Percentiles rank a stretch among this genome's conserved stretches.
phyloP scores from a whole-genome alignment of 2,329 filamentous ascomycete species.

The Cephalotrichum gorgonifer region DNA sequence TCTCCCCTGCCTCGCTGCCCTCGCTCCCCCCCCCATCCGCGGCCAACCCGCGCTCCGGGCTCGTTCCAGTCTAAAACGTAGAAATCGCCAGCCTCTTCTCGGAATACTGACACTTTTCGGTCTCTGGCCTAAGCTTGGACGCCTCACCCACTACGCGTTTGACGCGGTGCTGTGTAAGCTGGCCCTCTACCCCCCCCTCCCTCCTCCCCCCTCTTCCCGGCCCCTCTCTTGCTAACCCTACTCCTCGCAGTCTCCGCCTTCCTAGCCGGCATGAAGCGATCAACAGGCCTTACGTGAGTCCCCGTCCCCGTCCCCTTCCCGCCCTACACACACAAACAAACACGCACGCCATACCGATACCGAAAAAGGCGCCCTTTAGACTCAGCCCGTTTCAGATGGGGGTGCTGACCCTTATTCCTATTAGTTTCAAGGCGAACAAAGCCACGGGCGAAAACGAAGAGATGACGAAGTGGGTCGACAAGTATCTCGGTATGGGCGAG shows the following conservation, averaged over 20 bases:
- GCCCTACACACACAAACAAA: background rate
- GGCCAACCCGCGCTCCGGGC: background rate
- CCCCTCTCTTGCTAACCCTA: background rate
- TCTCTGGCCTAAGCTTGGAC: constrained; percentile 73
- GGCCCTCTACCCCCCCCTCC: constrained; percentile 1
- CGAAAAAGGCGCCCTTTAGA: no score
- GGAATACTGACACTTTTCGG: constrained; percentile 55
- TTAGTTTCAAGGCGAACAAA: constrained; percentile 84
- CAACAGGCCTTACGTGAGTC: constrained; percentile 90
- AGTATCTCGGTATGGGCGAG: constrained; percentile 89
- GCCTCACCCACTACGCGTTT: constrained; percentile 88
- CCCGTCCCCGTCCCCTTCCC: background rate
- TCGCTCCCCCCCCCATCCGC: background rate
- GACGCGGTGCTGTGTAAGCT: constrained; percentile 82
- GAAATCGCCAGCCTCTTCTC: constrained; percentile 36
- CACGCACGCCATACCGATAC: background rate
- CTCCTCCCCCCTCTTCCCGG: constrained; percentile 1
- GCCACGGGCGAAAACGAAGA: constrained; percentile 72
- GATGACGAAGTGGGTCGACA: constrained; percentile 79
- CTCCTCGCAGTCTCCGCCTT: constrained; percentile 73
- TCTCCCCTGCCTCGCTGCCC: background rate
- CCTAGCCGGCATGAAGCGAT: constrained; percentile 93
- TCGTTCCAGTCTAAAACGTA: background rate
- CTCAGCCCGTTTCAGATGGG: background rate
- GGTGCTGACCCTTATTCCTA: constrained; percentile 34